Conservation (phyloP, 306 rosid genomes). For the Begonia fuchsioides region DNA sequence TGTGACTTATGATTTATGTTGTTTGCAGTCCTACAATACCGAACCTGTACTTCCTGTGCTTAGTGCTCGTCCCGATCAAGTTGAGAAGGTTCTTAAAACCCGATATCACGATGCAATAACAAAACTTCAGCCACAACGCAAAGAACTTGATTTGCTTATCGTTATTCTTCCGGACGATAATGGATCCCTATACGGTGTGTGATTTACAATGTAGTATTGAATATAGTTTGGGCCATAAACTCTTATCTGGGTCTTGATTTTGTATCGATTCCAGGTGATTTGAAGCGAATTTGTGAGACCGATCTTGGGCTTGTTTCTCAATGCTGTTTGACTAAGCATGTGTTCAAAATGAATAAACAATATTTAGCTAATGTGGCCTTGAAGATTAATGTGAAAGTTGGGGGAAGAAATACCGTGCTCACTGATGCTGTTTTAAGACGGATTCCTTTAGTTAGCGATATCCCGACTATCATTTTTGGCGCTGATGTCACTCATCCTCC, state of each 20-base stretch:
- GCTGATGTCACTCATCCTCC: constrained; percentile 99
- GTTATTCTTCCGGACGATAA: constrained; percentile 88
- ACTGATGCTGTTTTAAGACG: constrained; percentile 81
- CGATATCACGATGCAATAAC: constrained; percentile 64
- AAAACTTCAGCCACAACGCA: constrained; percentile 30
- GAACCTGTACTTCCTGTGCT: constrained; percentile 63
- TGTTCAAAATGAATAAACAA: constrained; percentile 73
- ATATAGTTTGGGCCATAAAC: background rate
- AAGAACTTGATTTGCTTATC: constrained; percentile 78
- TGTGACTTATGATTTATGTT: background rate
- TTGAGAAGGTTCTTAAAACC: constrained; percentile 63
- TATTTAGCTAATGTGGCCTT: constrained; percentile 85
- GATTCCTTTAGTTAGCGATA: constrained; percentile 80
- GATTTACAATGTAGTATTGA: background rate
- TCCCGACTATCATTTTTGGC: constrained; percentile 93
- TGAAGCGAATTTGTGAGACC: constrained; percentile 87
- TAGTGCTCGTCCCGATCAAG: constrained; percentile 77
- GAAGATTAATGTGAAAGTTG: constrained; percentile 90
- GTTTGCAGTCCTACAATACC: constrained; percentile 43
- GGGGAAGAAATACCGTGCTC: constrained; percentile 94
- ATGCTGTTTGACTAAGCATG: constrained; percentile 84
- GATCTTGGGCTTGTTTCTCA: constrained; percentile 94
- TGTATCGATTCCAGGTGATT: constrained; percentile 48
- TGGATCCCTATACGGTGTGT: constrained; percentile 85
- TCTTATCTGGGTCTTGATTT: background rate